Base-by-base conservation (phyloP, 176 grass and related monocot genomes). In the Rhynchospora pubera region DNA sequence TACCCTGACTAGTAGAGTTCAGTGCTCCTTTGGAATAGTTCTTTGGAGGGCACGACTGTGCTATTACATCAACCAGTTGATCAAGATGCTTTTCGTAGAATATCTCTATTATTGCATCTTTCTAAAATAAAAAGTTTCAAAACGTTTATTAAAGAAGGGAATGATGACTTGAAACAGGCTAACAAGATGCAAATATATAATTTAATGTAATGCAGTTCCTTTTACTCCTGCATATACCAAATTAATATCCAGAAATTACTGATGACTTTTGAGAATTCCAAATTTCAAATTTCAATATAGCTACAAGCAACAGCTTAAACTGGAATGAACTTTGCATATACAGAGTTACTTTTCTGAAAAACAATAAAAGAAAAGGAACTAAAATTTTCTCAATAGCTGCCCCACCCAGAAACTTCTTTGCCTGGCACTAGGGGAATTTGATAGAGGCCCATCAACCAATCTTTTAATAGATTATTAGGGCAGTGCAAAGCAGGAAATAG, bases 81-180 rank as follows among this genome's bases (percentile, higher is more conserved):
- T 88, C 85, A 83, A 97, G 64, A 88, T 91, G 87, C 18, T 88
- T 94, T 50, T 91, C 87, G 19, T 93, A 89, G 71, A 93, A 94
- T 80, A 87, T 59, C 48, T 91, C 74, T 67, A 94, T 81, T 69
- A 89, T 65, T 78, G 83, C 65, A 4, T 96, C 90, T 79, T 83
- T 79, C 95, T 97, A 83, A 85, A 79, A 77, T 84, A 84, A 85
- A 82, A 13, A 51, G 46, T 85, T 51, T 21, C 5, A 56, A 84
- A 79, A 68, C 52, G 48, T 6, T 23, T 59, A 43, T 58, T 73
- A 50, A 56, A 76, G 55, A 85, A 28, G 32, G 52, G 15, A 55
- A 56, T 77, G 50, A 15, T 16, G 6, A 55, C 48, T 76, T 53
- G 44, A 51, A 51, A 26, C 26, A 3, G 21, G 28, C 24, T 5